Percentiles rank a stretch among this genome's conserved stretches.
phyloP scores from a whole-genome alignment of 495 filamentous ascomycete genomes.

The Tetracladium setigerum region DNA sequence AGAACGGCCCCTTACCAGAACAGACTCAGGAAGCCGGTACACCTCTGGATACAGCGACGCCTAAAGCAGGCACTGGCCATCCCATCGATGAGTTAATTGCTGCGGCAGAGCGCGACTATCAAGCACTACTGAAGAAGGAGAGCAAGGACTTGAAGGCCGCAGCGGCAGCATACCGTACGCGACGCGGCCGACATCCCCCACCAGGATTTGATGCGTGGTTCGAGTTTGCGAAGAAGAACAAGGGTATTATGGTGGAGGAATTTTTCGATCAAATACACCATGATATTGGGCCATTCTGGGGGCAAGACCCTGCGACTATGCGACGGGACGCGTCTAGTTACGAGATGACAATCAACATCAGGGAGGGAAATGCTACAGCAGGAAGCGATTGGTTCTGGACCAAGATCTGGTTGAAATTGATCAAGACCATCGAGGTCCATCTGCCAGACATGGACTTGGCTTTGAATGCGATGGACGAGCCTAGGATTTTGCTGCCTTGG shows the following conservation, averaged over 20 bases:
- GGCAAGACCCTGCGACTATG: conserved; percentile 44
- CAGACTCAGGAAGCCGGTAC: background rate
- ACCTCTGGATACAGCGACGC: background rate
- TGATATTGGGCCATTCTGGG: conserved; percentile 68
- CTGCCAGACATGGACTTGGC: conserved; percentile 68
- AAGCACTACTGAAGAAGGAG: conserved; percentile 29
- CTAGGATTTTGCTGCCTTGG: conserved; percentile 57
- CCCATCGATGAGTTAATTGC: conserved; percentile 40
- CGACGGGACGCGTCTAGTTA: conserved; percentile 44
- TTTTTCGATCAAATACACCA: conserved; percentile 66
- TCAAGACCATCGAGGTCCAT: conserved; percentile 47
- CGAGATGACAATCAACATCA: conserved; percentile 52
- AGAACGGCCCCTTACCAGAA: background rate
- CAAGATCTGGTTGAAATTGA: conserved; percentile 50
- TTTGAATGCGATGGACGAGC: conserved; percentile 64
- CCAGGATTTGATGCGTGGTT: conserved; percentile 68
- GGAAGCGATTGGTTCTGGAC: conserved; percentile 55
- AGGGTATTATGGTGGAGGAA: conserved; percentile 59
- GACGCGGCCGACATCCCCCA: conserved; percentile 62
- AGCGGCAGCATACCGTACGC: conserved; percentile 52
- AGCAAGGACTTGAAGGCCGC: conserved; percentile 46
- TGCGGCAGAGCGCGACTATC: conserved; percentile 34
- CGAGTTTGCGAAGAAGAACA: conserved; percentile 50
- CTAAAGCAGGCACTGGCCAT: conserved; percentile 18
- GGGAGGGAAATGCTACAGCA: conserved; percentile 46